Evolutionary conservation across 164 flowering plant genomes (phyloP), one percentile per base, ranked within the genome.

Genomic region (Chloranthus sessilifolius): DNA sequence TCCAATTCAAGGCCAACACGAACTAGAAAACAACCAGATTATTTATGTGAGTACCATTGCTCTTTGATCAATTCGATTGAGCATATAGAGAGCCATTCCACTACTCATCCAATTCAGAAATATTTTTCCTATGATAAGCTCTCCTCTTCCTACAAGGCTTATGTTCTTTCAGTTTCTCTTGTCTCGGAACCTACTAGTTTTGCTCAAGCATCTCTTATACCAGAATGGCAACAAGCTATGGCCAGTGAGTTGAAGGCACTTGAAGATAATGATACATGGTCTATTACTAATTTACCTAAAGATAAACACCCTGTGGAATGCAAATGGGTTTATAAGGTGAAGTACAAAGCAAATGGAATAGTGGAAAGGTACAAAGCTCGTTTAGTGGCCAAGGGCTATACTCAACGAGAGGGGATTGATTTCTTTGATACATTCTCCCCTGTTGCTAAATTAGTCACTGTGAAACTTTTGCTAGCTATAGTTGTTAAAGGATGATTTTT

Each of bases 381-480:
- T 30, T 30, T 30, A 30, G 34, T 30, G 34, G 34, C 34, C 34
- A 30, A 30, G 34, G 34, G 34, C 34, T 30, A 5, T 10, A 30
- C 34, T 5, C 34, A 30, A 5, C 34, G 10, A 30, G 34, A 30
- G 34, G 34, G 34, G 34, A 10, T 30, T 5, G 34, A 30, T 30
- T 30, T 30, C 34, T 30, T 30, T 30, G 34, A 30, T 10, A 30
- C 34, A 5, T 30, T 30, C 10, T 30, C 34, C 10, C 34, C 34
- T 5, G 34, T 30, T 5, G 34, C 34, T 5, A 30, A 30, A 30
- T 10, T 30, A 30, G 34, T 30, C 10, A 30, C 34, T 5, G 34
- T 30, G 7, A 30, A 30, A 30, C 5, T 10, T 52, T 38, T 59
- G 45, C 39, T 21, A 44, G 30, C 45, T 67, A n/a, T n/a, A n/a